Percentiles rank a stretch among this genome's conserved stretches.
phyloP scores from a whole-genome alignment of 768 basidiomycete species.

The Multifurca ochricompacta region DNA sequence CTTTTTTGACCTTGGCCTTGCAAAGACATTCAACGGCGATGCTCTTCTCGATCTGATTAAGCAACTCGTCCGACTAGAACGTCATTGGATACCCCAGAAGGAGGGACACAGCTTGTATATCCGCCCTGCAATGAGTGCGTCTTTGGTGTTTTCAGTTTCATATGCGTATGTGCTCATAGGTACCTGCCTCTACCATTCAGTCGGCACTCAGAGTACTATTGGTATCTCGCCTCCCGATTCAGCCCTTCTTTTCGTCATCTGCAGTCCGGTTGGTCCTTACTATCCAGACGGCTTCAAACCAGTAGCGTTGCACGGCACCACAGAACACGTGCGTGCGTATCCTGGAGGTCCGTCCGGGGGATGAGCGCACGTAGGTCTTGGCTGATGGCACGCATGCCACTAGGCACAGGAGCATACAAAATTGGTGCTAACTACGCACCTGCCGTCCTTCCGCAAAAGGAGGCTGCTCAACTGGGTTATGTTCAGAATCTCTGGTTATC shows the following conservation, averaged over 20 bases:
- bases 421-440: conserved; percentile 62
- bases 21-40: conserved; percentile 35
- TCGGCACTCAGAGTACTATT: conserved; percentile 41
- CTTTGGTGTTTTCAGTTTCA: background rate
- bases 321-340: conserved; percentile 74
- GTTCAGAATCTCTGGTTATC: conserved; percentile 75
- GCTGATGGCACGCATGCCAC: background rate
- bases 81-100: conserved; percentile 43
- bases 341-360: conserved; percentile 58
- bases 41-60: conserved; percentile 38
- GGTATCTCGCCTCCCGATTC: conserved; percentile 43
- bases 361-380: background rate
- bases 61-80: conserved; percentile 38
- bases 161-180: background rate
- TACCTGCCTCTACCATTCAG: background rate
- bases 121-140: conserved; percentile 34
- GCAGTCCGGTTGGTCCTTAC: conserved; percentile 41
- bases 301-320: conserved; percentile 55
- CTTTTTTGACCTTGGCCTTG: background rate
- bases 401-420: conserved; percentile 45
- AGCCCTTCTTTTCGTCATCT: conserved; percentile 43
- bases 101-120: conserved; percentile 46
- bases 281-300: conserved; percentile 45
- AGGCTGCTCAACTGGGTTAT: conserved; percentile 61
- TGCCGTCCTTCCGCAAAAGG: conserved; percentile 53